phyloP scores from a whole-genome alignment of 1,284 basidiomycete species.

The Athelia sp. region DNA sequence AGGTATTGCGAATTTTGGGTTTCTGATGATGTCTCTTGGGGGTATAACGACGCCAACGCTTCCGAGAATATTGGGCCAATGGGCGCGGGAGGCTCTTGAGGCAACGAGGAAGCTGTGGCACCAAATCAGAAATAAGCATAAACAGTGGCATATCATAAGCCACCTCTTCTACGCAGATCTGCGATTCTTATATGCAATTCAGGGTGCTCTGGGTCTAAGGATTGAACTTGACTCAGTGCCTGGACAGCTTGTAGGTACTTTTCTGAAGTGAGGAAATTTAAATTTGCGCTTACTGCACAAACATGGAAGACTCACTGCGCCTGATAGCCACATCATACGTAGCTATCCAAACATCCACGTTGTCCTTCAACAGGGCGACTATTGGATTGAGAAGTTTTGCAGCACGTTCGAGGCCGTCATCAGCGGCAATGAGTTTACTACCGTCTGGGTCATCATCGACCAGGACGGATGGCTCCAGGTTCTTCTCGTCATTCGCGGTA shows the following conservation, averaged over 20 bases:
- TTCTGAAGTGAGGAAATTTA: slow-evolving; percentile 37
- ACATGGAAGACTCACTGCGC: slow-evolving; percentile 48
- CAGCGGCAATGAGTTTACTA: slow-evolving; percentile 55
- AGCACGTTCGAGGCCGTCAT: slow-evolving; percentile 76
- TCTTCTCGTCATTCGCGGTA: slow-evolving; percentile 66
- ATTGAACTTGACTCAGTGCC: slow-evolving; percentile 60
- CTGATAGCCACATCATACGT: slow-evolving; percentile 81
- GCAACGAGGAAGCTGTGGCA: slow-evolving; percentile 33
- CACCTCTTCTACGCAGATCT: slow-evolving; percentile 57
- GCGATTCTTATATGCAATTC: slow-evolving; percentile 70
- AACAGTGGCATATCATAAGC: slow-evolving; percentile 11
- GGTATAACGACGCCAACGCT: slow-evolving; percentile 47
- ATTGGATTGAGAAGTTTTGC: slow-evolving; percentile 72
- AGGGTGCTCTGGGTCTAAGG: slow-evolving; percentile 55
- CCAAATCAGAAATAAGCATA: slow-evolving; percentile 3
- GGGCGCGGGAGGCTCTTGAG: slow-evolving; percentile 35
- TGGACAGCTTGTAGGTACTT: slow-evolving; percentile 77
- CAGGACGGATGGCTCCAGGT: slow-evolving; percentile 51
- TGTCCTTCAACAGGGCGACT: slow-evolving; percentile 41
- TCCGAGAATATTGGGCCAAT: slow-evolving; percentile 41
- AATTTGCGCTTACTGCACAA: not conserved
- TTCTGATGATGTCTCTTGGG: slow-evolving; percentile 53
- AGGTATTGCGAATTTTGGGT: slow-evolving; percentile 73
- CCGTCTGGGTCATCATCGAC: slow-evolving; percentile 88
- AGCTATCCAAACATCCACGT: slow-evolving; percentile 70